Evolutionary conservation across 139 green algal genomes (phyloP), one percentile per base, ranked within the genome.

Genomic region (Microglena sp.): DNA sequence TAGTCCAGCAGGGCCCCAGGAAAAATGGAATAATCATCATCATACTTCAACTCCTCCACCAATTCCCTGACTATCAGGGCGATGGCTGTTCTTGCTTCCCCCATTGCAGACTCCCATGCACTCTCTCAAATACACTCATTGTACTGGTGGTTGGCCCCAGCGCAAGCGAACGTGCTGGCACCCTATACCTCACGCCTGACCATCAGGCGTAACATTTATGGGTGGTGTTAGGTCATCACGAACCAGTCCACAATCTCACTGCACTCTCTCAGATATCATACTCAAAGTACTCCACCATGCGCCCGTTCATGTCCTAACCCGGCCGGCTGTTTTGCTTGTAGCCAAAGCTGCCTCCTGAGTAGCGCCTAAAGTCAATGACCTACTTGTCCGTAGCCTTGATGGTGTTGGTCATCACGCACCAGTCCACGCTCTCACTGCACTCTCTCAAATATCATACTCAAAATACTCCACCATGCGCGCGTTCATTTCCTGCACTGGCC

Each of bases 311-410:
- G 8, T 70, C 62, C 71, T 89, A 80, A 30, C 84, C 32, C 1
- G 75, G 77, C 8, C 81, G 64, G 0, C 74, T 45, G 60, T 88
- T 88, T 26, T 66, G 62, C 30, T 55, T 63, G 61, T 80, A 73
- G 0, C 55, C 79, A 35, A 61, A 58, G 26, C 70, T 64, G 34
- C 64, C 62, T 2, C 77, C 75, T 5, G 74, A 63, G 59, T 74
- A 88, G 11, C 56, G 24, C 75, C 76, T 76, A 63, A 90, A 90
- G 2, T 77, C 68, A 80, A 66, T 44, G 63, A 87, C 75, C 70
- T 89, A 77, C 8, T 60, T 54, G 32, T 79, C 70, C 7, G 63
- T 64, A 2, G 91, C 72, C 29, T 65, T 56, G 24, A 83, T 56
- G n/a, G 71, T 66, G 22, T n/a, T n/a, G n/a, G n/a, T n/a, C n/a